Evolutionary conservation across 192 early-diverging fungal species (phyloP).

Genomic region (Cladochytrium replicatum): DNA sequence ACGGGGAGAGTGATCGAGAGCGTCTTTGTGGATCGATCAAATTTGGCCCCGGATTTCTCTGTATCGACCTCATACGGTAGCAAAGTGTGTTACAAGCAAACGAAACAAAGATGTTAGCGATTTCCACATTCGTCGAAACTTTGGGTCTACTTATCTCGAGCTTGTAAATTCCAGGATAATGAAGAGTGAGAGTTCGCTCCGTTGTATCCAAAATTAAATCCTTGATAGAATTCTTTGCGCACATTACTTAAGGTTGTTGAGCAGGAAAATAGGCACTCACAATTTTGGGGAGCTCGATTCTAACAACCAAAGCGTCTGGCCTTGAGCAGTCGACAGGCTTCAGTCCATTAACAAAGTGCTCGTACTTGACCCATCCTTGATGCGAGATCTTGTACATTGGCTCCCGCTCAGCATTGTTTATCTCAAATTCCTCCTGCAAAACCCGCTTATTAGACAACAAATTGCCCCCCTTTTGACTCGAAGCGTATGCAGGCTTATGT

Average conservation of each 20-base stretch:
- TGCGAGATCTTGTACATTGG: constrained; percentile 10
- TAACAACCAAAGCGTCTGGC: constrained; percentile 34
- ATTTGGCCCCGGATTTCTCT: constrained; percentile 31
- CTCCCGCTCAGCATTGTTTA: constrained; percentile 1
- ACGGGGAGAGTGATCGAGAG: too few relatives aligned
- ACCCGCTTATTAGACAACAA: not conserved
- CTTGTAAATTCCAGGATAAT: constrained; percentile 23
- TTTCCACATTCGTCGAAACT: too few relatives aligned
- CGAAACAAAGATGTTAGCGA: too few relatives aligned
- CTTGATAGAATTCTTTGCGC: too few relatives aligned
- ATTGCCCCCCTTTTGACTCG: constrained; percentile 3
- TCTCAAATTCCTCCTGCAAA: not conserved
- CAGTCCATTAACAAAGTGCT: not conserved
- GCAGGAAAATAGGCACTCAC: constrained; percentile 9
- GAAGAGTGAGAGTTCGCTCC: constrained; percentile 12
- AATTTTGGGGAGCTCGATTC: constrained; percentile 29
- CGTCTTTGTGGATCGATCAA: constrained; percentile 24
- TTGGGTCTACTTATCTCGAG: too few relatives aligned
- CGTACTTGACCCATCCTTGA: constrained; percentile 12
- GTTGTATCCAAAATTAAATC: too few relatives aligned
- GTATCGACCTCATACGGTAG: constrained; percentile 34
- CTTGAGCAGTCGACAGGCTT: constrained; percentile 13
- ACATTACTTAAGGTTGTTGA: too few relatives aligned
- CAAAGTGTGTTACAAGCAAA: too few relatives aligned
- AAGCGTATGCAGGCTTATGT: not conserved